phyloP scores from a whole-genome alignment of 495 filamentous ascomycete genomes.

The Cercophora scortea region DNA sequence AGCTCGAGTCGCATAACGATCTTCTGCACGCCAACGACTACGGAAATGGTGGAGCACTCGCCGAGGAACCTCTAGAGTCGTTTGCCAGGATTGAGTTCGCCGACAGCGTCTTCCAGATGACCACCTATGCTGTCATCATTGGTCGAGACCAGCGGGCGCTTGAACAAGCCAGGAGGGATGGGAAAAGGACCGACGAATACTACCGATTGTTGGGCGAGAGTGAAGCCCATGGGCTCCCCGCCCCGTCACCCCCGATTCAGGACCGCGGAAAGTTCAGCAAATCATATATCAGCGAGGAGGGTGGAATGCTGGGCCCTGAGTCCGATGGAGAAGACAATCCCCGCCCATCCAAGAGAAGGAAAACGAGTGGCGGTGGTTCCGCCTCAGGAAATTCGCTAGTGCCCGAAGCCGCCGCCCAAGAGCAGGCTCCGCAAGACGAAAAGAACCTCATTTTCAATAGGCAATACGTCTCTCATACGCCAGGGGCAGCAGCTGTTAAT shows the following conservation, averaged over 20 bases:
- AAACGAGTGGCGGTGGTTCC: conserved; percentile 17
- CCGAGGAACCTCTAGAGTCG: conserved; percentile 35
- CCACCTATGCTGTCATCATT: conserved; percentile 43
- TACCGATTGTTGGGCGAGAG: conserved; percentile 28
- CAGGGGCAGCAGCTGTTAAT: conserved; percentile 42
- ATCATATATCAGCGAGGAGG: conserved; percentile 46
- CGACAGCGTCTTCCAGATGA: conserved; percentile 46
- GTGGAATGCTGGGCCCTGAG: conserved; percentile 44
- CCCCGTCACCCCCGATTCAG: conserved; percentile 28
- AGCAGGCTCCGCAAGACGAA: conserved; percentile 12
- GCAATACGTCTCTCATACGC: conserved; percentile 43
- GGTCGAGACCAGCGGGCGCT: conserved; percentile 40
- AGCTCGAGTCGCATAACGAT: conserved; percentile 4
- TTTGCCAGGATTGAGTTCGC: conserved; percentile 45
- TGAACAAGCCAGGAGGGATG: conserved; percentile 33
- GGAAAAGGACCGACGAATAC: conserved; percentile 31
- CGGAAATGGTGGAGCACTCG: conserved; percentile 14
- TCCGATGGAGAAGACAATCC: conserved; percentile 35
- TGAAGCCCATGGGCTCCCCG: conserved; percentile 28
- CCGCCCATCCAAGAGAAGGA: conserved; percentile 32
- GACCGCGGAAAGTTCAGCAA: conserved; percentile 41
- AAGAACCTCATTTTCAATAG: conserved; percentile 30
- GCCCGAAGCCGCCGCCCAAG: conserved; percentile 2
- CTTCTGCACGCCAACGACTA: conserved; percentile 11
- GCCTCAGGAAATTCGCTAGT: conserved; percentile 11